Evolutionary conservation across 2,329 filamentous ascomycete species (phyloP).

Genomic region (Chrysoporthe puriensis): DNA sequence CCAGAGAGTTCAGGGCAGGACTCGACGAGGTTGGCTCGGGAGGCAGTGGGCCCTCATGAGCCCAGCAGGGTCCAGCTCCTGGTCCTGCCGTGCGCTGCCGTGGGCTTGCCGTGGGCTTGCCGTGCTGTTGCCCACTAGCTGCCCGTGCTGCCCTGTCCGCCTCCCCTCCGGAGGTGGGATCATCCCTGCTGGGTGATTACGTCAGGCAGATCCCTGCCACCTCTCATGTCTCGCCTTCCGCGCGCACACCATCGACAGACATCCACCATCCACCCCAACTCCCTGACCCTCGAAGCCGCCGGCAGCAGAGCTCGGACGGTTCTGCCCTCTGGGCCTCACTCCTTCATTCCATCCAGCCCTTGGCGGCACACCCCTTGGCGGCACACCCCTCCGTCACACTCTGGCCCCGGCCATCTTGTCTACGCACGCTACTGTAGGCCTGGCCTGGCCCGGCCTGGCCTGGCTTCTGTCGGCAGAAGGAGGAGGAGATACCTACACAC

Average conservation of each 20-base stretch:
- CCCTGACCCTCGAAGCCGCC: background rate
- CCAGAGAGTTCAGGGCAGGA: too few species aligned
- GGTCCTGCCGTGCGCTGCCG: background rate
- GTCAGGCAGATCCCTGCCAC: background rate
- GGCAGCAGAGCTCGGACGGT: background rate
- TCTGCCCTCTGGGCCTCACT: too few species aligned
- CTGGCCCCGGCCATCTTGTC: too few species aligned
- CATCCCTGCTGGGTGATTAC: background rate
- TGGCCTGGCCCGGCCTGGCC: background rate
- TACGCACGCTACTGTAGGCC: background rate
- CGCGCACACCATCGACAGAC: background rate
- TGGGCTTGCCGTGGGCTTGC: background rate
- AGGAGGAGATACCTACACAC: too few species aligned
- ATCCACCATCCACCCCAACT: background rate
- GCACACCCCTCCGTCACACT: too few species aligned
- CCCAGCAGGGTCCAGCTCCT: background rate
- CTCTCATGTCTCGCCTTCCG: background rate
- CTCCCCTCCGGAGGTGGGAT: background rate
- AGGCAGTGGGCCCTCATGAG: background rate
- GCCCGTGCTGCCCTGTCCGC: background rate
- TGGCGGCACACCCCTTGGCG: too few species aligned
- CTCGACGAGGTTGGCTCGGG: background rate
- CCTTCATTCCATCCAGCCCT: background rate
- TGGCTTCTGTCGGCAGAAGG: background rate
- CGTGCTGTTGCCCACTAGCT: background rate